Evolutionary conservation across 139 green algal genomes (phyloP).

Genomic region (Parachlorella kessleri): DNA sequence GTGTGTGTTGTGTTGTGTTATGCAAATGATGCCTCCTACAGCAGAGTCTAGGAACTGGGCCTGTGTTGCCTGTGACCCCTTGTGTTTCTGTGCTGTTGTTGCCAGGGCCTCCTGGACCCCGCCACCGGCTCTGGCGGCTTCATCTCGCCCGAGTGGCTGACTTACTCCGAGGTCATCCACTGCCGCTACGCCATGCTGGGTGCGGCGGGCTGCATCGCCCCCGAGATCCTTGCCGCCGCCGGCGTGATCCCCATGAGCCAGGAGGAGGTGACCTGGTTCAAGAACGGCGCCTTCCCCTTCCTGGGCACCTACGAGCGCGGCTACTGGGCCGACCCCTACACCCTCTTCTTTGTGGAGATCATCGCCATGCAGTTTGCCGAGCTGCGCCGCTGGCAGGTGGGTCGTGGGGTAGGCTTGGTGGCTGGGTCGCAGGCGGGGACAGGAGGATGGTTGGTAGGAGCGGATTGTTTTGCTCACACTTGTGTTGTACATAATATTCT

Average conservation of each 20-base stretch:
- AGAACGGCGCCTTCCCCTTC: constrained; percentile 87
- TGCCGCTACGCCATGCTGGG: constrained; percentile 96
- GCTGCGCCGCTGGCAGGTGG: constrained; percentile 79
- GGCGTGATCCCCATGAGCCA: constrained; percentile 79
- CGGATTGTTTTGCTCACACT: too few relatives aligned
- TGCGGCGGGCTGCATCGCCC: constrained; percentile 91
- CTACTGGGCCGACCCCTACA: constrained; percentile 94
- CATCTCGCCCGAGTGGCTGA: constrained; percentile 92
- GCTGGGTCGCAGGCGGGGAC: neutral
- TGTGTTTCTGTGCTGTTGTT: too few relatives aligned
- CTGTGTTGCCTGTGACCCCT: too few relatives aligned
- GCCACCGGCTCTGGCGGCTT: constrained; percentile 86
- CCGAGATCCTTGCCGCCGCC: constrained; percentile 84
- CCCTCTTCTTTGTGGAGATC: constrained; percentile 95
- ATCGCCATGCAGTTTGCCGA: constrained; percentile 97
- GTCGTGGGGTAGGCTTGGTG: too few relatives aligned
- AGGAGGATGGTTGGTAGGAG: too few relatives aligned
- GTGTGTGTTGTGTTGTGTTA: too few relatives aligned
- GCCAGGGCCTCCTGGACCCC: constrained; percentile 94
- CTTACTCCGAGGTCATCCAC: constrained; percentile 83
- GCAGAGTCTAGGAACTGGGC: too few relatives aligned
- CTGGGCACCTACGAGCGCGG: constrained; percentile 57
- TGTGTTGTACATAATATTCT: too few relatives aligned
- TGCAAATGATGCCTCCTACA: too few relatives aligned
- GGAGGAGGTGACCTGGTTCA: constrained; percentile 83